Evolutionary conservation across 2,329 filamentous ascomycete genomes (phyloP).

Genomic region (Microsporum canis): DNA sequence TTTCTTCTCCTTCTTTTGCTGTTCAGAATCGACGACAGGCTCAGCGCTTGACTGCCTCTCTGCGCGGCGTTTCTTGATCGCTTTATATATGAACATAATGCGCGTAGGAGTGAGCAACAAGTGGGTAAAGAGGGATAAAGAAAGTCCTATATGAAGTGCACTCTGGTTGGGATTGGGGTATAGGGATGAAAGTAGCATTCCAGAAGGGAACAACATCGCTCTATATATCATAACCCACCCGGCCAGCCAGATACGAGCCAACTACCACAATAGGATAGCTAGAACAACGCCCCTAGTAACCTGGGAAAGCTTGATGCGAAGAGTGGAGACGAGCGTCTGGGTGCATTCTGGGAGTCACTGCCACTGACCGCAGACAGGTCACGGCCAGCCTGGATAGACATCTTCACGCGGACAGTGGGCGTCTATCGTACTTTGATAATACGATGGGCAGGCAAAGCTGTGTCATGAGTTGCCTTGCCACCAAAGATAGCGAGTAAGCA

Average conservation of each 20-base stretch:
- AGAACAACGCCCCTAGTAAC: background rate
- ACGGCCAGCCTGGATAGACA: background rate
- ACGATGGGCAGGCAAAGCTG: background rate
- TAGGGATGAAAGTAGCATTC: background rate
- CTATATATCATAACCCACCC: background rate
- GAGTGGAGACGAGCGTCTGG: background rate
- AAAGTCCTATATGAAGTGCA: background rate
- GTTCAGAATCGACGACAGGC: background rate
- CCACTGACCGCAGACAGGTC: background rate
- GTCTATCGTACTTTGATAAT: background rate
- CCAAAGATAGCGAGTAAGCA: background rate
- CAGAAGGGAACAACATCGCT: background rate
- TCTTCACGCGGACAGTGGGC: background rate
- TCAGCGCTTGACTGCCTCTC: background rate
- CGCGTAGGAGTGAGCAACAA: background rate
- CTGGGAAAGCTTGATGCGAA: background rate
- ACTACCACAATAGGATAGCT: background rate
- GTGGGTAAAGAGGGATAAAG: background rate
- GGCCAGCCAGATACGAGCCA: background rate
- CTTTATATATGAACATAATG: slow-evolving; percentile 3
- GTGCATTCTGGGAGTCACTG: background rate
- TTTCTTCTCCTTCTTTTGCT: slow-evolving; percentile 6
- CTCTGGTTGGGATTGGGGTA: background rate
- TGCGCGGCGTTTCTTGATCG: slow-evolving; percentile 5
- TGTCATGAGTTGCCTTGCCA: background rate